These are phyloP conservation scores for Rhododendron ferrugineum DNA, from an alignment of 148 eudicot species.

Conservation along the genomic window DNA sequence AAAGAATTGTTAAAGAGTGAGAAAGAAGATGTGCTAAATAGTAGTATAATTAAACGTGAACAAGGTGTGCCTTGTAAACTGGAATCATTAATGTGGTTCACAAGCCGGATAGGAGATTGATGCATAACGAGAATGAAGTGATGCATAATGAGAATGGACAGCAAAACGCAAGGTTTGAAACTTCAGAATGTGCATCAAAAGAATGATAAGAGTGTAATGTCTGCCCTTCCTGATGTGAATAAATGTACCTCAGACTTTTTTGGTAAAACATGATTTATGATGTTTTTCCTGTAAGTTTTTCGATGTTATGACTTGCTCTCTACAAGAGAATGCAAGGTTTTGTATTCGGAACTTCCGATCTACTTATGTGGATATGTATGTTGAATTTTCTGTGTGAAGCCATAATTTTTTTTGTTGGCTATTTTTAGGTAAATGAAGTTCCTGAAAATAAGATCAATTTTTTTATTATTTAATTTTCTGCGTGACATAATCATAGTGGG, in stretches of 20 bases:
- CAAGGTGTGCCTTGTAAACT: background rate
- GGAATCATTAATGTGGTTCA: no score
- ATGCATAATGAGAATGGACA: background rate
- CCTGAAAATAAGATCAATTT: no score
- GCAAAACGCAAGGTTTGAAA: conserved; percentile 22
- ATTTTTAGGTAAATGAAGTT: no score
- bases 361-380: no score
- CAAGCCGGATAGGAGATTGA: background rate
- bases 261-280: background rate
- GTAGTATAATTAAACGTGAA: background rate
- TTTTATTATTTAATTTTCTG: no score
- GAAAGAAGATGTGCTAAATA: no score
- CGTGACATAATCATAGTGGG: no score
- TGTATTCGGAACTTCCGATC: background rate
- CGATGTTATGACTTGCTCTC: background rate
- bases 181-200: conserved; percentile 7
- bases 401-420: no score
- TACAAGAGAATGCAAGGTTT: background rate
- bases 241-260: background rate
- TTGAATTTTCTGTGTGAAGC: no score
- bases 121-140: no score
- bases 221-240: background rate
- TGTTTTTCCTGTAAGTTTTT: no score
- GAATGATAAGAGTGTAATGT: background rate
- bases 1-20: background rate